phyloP scores from a whole-genome alignment of 495 filamentous ascomycete species.

The Amphirosellinia nigrospora region DNA sequence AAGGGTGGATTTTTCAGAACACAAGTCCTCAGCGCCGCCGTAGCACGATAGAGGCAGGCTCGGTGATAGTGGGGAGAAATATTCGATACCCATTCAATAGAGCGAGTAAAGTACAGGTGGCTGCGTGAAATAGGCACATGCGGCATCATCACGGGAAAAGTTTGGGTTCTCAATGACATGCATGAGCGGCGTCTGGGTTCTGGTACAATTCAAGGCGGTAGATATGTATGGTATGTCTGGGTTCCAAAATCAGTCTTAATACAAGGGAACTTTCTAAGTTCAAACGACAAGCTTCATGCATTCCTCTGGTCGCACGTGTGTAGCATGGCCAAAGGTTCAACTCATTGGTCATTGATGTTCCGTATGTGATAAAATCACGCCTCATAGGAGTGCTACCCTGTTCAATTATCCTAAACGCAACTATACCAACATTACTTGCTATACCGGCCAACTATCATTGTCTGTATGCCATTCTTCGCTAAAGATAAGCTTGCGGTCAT shows the following conservation, averaged over 20 bases:
- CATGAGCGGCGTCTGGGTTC: slow-evolving; percentile 42
- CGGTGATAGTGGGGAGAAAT: not conserved
- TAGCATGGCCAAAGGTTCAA: not conserved
- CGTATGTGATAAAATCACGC: not conserved
- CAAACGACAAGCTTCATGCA: not conserved
- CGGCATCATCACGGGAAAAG: slow-evolving; percentile 23
- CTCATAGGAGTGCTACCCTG: not conserved
- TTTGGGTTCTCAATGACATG: slow-evolving; percentile 33
- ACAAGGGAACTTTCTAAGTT: slow-evolving; percentile 1
- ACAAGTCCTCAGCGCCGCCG: slow-evolving; percentile 70
- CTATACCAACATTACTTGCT: not conserved
- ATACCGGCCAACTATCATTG: not conserved
- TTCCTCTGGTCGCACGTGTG: not conserved
- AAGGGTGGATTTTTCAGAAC: slow-evolving; percentile 94
- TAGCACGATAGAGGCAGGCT: slow-evolving; percentile 31
- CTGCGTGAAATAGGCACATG: slow-evolving; percentile 19
- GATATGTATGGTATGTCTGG: slow-evolving; percentile 36
- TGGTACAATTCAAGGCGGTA: slow-evolving; percentile 37
- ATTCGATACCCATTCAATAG: slow-evolving; percentile 37
- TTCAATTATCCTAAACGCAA: not conserved
- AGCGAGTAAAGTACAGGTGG: slow-evolving; percentile 22
- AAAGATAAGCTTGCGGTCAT: not conserved
- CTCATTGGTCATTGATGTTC: not conserved
- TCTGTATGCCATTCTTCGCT: not conserved
- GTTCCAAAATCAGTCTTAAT: slow-evolving; percentile 26